Evolutionary conservation across 2,329 filamentous ascomycete species (phyloP), one percentile per base, ranked within the genome.

Genomic region (Fusarium aywerte): DNA sequence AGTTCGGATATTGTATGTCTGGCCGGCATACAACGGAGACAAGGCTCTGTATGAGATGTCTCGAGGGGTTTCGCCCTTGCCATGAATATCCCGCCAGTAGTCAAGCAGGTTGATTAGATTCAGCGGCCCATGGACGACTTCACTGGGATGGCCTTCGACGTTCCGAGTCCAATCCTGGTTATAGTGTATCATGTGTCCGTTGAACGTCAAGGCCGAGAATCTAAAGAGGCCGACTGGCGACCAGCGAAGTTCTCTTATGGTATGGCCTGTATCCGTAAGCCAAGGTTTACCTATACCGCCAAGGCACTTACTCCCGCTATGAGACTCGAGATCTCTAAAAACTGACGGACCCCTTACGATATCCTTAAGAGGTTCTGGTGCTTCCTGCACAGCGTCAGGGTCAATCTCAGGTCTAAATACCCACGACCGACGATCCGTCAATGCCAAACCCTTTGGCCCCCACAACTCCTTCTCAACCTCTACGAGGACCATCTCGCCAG

Each of bases 171-270:
- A 95, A 13, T 82, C 74, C 23, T 85, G 83, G 73, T 93, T 91
- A 70, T 95, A 90, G 76, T 97, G 93, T 54, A 97, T 96, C 68
- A 88, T 89, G 77, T 97, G 93, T 0, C 88, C 92, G 74, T 97
- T 97, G 81, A 93, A 93, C 0, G 92, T 96, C 38, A 97, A 80
- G 0, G 92, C 92, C 1, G 90, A 93, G 81, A 93, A 97, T 18
- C 92, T 87, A 78, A 96, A 96, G 2, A 97, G 83, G 3, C 79
- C 81, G 0, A 80, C 79, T 0, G 81, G 77, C 0, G 83, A 85
- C 82, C 81, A 84, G 20, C 71, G 70, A 6, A 83, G 52, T 15
- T 75, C 73, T 11, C 81, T 73, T 1, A 64, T 40, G 0, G 73
- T 73, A 36, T 63, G 68, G 4, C 45, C 74, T 75, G 11, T 3